A percentile compares a stretch with the other conserved stretches of the same genome.
Conservation (phyloP, 2,329 filamentous ascomycete genomes). For the Boeremia exigua region DNA sequence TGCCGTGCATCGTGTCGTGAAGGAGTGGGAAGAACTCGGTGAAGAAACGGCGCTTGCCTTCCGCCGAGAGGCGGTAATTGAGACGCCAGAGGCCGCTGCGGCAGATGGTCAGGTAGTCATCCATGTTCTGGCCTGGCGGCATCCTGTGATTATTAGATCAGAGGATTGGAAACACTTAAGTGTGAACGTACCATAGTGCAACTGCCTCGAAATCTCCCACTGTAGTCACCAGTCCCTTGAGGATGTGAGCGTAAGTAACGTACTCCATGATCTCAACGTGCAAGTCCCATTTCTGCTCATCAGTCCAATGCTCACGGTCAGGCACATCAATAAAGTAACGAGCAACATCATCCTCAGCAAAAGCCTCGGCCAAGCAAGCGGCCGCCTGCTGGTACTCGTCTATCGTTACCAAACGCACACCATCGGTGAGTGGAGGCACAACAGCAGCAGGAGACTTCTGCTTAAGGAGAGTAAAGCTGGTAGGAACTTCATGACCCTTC, state of each 20-base stretch:
- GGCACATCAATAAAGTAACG: constrained; percentile 77
- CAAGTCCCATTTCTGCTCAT: constrained; percentile 75
- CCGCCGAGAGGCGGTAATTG: constrained; percentile 73
- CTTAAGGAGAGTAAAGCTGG: constrained; percentile 39
- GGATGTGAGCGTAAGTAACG: constrained; percentile 75
- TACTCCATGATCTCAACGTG: constrained; percentile 81
- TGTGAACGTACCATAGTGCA: constrained; percentile 72
- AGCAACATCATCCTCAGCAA: constrained; percentile 75
- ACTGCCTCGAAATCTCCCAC: constrained; percentile 80
- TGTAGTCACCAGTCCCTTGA: constrained; percentile 75
- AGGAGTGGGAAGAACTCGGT: constrained; percentile 77
- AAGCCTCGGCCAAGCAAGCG: constrained; percentile 75
- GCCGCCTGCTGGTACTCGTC: constrained; percentile 75
- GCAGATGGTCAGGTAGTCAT: constrained; percentile 73
- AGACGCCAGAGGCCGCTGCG: constrained; percentile 80
- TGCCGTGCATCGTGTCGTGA: constrained; percentile 71
- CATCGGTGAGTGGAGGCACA: constrained; percentile 46
- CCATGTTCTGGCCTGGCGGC: constrained; percentile 74
- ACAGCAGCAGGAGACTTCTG: constrained; percentile 26
- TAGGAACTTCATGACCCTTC: constrained; percentile 38
- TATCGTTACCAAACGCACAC: constrained; percentile 68
- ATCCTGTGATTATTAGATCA: constrained; percentile 60
- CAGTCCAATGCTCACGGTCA: constrained; percentile 67
- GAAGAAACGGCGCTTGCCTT: constrained; percentile 78
- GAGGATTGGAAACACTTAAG: background rate